Evolutionary conservation across 2,329 filamentous ascomycete species (phyloP).

Genomic region (Akanthomyces uredinophilus): DNA sequence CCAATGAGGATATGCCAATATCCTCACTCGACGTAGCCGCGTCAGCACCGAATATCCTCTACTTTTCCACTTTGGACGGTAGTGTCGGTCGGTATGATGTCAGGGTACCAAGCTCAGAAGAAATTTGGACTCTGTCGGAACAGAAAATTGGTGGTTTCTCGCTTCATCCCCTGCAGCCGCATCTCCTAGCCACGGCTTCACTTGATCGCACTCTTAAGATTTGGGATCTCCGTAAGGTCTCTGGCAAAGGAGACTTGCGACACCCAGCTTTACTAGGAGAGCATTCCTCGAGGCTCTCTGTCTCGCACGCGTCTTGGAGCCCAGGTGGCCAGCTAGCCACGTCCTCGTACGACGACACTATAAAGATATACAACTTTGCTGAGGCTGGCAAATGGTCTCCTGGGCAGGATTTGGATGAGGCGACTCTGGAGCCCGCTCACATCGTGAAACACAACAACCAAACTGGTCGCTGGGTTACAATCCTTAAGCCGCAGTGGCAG

Average conservation of each 20-base stretch:
- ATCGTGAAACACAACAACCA: conserved; percentile 87
- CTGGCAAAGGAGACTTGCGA: conserved; percentile 53
- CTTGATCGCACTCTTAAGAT: conserved; percentile 85
- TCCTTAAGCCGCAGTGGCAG: conserved; percentile 82
- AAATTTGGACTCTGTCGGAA: conserved; percentile 72
- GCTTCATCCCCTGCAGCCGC: conserved; percentile 70
- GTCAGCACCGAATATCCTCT: conserved; percentile 65
- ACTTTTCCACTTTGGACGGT: conserved; percentile 84
- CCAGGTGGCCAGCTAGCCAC: conserved; percentile 81
- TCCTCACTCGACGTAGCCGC: conserved; percentile 77
- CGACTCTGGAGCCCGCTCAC: conserved; percentile 63
- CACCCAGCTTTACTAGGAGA: conserved; percentile 70
- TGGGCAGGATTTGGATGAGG: conserved; percentile 52
- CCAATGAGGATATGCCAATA: conserved; percentile 68
- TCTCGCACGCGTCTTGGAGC: conserved; percentile 91
- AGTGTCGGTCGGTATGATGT: conserved; percentile 76
- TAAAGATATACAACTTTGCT: conserved; percentile 84
- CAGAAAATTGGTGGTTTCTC: conserved; percentile 97
- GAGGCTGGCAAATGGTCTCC: conserved; percentile 54
- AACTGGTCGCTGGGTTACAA: conserved; percentile 90
- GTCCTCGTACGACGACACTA: conserved; percentile 87
- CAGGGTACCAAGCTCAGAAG: conserved; percentile 52
- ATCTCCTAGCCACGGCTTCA: conserved; percentile 83
- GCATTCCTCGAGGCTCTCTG: conserved; percentile 76
- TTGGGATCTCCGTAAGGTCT: conserved; percentile 85